Evolutionary conservation across 2,329 filamentous ascomycete genomes (phyloP), one percentile per base, ranked within the genome.

Genomic region (Amylocarpus encephaloides): DNA sequence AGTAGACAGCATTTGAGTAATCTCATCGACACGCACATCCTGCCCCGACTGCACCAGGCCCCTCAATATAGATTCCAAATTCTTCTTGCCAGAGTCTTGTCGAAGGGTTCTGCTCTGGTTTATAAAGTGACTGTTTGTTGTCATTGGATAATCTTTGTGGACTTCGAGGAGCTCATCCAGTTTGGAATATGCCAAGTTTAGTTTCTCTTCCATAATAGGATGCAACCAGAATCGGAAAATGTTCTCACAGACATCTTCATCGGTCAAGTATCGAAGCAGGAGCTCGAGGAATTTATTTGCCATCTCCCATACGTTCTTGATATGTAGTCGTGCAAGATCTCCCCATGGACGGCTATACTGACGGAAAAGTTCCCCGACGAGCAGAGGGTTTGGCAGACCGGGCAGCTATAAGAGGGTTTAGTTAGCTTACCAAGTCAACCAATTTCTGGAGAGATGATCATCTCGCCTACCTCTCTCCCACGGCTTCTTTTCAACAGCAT

Each of bases 301-400:
- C 0, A 61, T 57, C 0, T 55, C 42, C 34, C 67, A 62, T 32
- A 76, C 62, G 0, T 52, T 62, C 3, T 64, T 54, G 35, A 74
- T 64, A 47, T 74, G 71, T 0, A 53, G 2, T 39, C 48, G 2
- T 65, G 68, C 48, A 2, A 76, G 70, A 0, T 49, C 29, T 38
- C 71, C 62, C 83, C 80, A 86, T 0, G 73, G 74, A 6, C 57
- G 48, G 0, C 74, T 80, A 50, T 86, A 80, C 41, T 82, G 73
- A 16, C 67, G 67, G 59, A 86, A 86, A 0, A 87, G 62, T 18
- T 83, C 75, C 0, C 69, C 67, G 0, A 86, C 71, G 9, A 85
- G 67, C 47, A 79, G 61, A 0, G 81, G 75, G 52, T 82, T 82
- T 63, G 80, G 84, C 0, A 70, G 78, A 0, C 82, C 79, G 0